Percentiles rank a stretch among this genome's conserved stretches.
Conservation (phyloP, 108 stramenopile genomes). For the Craspedostauros australis region DNA sequence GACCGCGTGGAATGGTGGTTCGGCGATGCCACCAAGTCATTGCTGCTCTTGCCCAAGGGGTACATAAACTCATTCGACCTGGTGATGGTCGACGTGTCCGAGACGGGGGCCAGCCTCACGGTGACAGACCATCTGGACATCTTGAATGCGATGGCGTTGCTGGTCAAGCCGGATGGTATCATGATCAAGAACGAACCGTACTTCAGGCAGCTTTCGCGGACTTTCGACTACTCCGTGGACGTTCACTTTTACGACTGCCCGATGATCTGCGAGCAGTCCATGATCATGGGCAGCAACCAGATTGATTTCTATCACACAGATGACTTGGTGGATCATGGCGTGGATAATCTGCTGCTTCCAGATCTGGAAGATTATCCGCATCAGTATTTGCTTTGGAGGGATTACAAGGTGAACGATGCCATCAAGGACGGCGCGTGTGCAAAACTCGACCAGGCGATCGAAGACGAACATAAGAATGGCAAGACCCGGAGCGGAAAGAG, state of each 20-base stretch:
- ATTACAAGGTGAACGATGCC: conserved; percentile 8
- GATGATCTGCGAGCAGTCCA: conserved; percentile 42
- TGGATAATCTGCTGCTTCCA: conserved; percentile 13
- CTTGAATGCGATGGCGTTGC: conserved; percentile 47
- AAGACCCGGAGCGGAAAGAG: too few relatives aligned
- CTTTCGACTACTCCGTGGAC: conserved; percentile 13
- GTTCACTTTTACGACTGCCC: conserved; percentile 12
- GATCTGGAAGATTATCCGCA: conserved; percentile 4
- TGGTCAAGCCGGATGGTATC: conserved; percentile 65
- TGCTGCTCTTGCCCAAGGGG: conserved; percentile 55
- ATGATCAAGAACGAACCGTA: conserved; percentile 61
- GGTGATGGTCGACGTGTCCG: conserved; percentile 63
- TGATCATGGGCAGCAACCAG: conserved; percentile 19
- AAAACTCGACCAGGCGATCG: too few relatives aligned
- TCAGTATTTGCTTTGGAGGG: conserved; percentile 4
- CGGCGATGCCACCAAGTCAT: conserved; percentile 67
- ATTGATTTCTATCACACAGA: too few relatives aligned
- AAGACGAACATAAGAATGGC: too few relatives aligned
- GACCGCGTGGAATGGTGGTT: conserved; percentile 75
- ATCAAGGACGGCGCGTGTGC: too few relatives aligned
- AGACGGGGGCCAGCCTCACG: conserved; percentile 56
- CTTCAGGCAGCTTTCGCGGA: conserved; percentile 1
- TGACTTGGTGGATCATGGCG: conserved; percentile 13
- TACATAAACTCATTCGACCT: conserved; percentile 72
- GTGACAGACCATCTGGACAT: conserved; percentile 63